A percentile compares a stretch with the other conserved stretches of the same genome.
Evolutionary conservation across 345 rosid species (phyloP).

Genomic region (Lenwebbia sp.): DNA sequence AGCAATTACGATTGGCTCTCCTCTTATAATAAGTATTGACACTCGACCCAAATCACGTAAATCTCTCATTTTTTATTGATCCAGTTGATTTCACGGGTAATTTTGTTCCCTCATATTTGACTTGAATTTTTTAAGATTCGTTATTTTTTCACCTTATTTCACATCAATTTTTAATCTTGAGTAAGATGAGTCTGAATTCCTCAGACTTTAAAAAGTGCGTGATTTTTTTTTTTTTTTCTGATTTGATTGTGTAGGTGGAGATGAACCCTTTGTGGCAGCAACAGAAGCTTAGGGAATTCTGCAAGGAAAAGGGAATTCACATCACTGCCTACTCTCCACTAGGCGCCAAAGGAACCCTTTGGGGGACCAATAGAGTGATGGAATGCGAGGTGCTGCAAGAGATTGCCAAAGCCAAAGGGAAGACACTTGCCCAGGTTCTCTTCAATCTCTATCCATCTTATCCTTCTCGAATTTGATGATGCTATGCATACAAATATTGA

Average conservation of each 20-base stretch:
- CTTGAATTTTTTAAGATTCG: not conserved
- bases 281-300: slow-evolving; percentile 13
- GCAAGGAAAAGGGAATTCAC: slow-evolving; percentile 12
- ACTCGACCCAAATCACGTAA: fast-evolving
- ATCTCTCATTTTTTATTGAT: not conserved
- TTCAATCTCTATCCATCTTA: not conserved
- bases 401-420: slow-evolving; percentile 16
- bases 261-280: slow-evolving; percentile 26
- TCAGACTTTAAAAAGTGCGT: not conserved
- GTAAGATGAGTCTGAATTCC: not conserved
- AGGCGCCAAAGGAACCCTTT: slow-evolving; percentile 17
- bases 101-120: not conserved
- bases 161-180: not conserved
- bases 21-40: not conserved
- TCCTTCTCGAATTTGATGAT: not conserved
- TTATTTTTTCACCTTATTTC: not conserved
- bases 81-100: not conserved
- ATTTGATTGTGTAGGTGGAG: slow-evolving; percentile 17
- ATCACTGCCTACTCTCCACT: slow-evolving; percentile 23
- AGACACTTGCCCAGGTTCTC: slow-evolving; percentile 20
- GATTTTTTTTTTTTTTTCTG: not conserved
- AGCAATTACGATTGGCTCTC: not conserved
- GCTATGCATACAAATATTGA: not conserved
- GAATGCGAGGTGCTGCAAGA: slow-evolving; percentile 13
- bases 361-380: slow-evolving; percentile 26